Base-by-base conservation (phyloP, 768 basidiomycete genomes). In the Boletus subcaerulescens region DNA sequence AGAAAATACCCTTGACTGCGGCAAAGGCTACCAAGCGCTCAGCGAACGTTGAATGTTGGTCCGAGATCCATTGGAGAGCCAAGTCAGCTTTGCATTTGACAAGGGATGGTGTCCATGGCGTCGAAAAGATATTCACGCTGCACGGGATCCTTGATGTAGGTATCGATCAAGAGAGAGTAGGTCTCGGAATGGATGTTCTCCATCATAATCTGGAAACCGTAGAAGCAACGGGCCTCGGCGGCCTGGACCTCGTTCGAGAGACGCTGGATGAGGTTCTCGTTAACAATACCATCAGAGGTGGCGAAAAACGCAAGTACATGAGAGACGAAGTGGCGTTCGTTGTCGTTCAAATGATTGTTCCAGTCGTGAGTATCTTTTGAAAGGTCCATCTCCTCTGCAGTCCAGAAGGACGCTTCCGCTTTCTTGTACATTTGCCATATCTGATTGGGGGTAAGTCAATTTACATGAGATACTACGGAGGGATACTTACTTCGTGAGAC, bases 161-260 rank as follows among this genome's bases (percentile, higher is more conserved):
- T 91, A 70, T 96, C 92, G 65, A 98, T 95, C 63, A 98, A 86
- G 36, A 97, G 83, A 0, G 94, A 22, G 72, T 98, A 98, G 0
- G 94, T 94, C 68, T 97, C 94, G 3, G 93, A 94, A 72, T 98
- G 94, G 38, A 98, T 84, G 70, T 98, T 98, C 65, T 97, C 95
- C 85, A 96, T 97, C 94, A 97, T 97, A 64, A 97, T 91, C 70
- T 98, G 94, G 76, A 96, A 97, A 17, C 94, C 95, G 65, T 97
- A 98, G 74, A 98, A 98, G 70, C 91, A 96, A 4, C 93, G 86
- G 7, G 93, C 95, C 69, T 98, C 95, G 3, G 94, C 89, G 2
- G 79, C 82, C 68, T 97, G 94, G 5, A 98, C 91, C 68, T 98
- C 95, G 50, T 84, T 85, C 8, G 90, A 91, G 73, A 98, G 97